These are phyloP conservation scores for Solanum etuberosum DNA, from an alignment of 257 asterid species.

Conservation along the genomic window DNA sequence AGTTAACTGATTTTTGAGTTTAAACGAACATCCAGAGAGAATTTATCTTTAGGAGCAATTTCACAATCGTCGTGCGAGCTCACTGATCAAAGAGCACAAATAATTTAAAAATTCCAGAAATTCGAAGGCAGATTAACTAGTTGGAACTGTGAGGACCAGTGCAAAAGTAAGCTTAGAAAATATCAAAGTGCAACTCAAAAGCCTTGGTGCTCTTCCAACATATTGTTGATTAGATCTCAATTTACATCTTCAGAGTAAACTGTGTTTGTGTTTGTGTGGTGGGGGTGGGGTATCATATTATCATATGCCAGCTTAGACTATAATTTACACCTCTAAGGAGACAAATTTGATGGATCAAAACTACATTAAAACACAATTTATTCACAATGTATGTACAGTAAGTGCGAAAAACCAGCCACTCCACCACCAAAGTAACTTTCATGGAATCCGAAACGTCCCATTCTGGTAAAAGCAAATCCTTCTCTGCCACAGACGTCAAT, in stretches of 20 bases:
- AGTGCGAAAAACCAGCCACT: neutral
- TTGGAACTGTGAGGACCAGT: neutral
- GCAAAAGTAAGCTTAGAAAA: neutral
- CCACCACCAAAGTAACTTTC: neutral
- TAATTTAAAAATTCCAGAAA: neutral
- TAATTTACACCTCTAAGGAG: neutral
- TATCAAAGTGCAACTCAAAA: neutral
- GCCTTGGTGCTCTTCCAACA: neutral
- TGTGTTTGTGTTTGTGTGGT: neutral
- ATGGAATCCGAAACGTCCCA: neutral
- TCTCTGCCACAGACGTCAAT: neutral
- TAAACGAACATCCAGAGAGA: too few relatives aligned
- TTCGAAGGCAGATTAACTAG: neutral
- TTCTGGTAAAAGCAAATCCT: neutral
- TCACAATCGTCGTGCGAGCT: too few relatives aligned
- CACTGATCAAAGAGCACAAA: too few relatives aligned
- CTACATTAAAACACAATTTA: neutral
- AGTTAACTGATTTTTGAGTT: neutral
- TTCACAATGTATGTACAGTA: neutral
- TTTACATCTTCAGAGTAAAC: neutral
- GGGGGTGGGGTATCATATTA: neutral
- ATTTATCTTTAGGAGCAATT: too few relatives aligned
- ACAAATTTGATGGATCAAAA: neutral
- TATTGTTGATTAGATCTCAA: neutral
- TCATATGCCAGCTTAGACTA: neutral